phyloP scores from a whole-genome alignment of 805 yeast genomes.

The Jamesozyma spencerorum region DNA sequence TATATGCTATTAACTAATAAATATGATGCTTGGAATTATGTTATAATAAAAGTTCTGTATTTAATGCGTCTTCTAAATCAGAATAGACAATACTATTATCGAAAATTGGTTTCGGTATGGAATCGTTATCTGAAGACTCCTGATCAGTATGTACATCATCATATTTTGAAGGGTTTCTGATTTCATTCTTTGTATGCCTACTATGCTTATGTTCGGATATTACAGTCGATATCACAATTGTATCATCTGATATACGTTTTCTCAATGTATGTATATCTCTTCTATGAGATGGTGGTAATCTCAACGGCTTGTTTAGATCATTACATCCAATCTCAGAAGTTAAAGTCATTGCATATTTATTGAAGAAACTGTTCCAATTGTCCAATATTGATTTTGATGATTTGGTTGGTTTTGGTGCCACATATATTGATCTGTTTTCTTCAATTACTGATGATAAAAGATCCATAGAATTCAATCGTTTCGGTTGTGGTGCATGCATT shows the following conservation, averaged over 20 bases:
- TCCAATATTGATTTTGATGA: constrained; percentile 10
- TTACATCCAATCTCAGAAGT: constrained; percentile 4
- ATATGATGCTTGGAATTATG: not conserved
- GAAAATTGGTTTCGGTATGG: constrained; percentile 11
- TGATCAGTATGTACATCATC: not conserved
- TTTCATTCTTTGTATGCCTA: not conserved
- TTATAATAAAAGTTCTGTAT: constrained; percentile 20
- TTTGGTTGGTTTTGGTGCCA: not conserved
- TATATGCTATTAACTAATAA: not conserved
- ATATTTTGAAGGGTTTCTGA: not conserved
- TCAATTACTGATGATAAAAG: constrained; percentile 6
- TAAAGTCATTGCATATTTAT: constrained; percentile 4
- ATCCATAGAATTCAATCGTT: constrained; percentile 9
- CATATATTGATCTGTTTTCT: not conserved
- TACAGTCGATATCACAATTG: constrained; percentile 4
- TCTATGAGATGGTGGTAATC: not conserved
- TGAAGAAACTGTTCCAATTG: constrained; percentile 14
- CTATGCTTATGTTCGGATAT: not conserved
- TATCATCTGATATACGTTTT: constrained; percentile 2
- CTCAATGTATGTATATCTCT: constrained; percentile 1
- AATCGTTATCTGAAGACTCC: not conserved
- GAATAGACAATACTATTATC: constrained; percentile 16
- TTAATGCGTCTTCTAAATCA: constrained; percentile 25
- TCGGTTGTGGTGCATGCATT: not conserved
- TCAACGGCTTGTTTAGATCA: not conserved